Conservation (phyloP, 2,329 filamentous ascomycete genomes). For the Colletotrichum eremochloae region DNA sequence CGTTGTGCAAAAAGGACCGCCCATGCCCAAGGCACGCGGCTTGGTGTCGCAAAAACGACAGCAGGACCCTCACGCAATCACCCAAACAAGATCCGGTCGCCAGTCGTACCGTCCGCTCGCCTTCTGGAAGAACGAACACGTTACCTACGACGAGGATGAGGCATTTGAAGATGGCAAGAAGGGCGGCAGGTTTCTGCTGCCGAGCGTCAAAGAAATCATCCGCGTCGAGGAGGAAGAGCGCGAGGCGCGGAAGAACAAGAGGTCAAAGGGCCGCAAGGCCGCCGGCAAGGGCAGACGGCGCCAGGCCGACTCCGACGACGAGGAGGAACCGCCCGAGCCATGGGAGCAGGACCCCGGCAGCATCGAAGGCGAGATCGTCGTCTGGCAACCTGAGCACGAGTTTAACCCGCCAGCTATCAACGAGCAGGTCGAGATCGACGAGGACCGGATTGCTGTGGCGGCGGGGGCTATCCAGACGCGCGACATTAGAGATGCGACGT, state of each 20-base stretch:
- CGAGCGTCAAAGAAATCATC: slow-evolving; percentile 82
- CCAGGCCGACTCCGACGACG: slow-evolving; percentile 60
- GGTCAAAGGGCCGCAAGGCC: slow-evolving; percentile 46
- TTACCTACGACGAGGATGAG: slow-evolving; percentile 76
- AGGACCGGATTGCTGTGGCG: slow-evolving; percentile 70
- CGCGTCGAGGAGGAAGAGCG: slow-evolving; percentile 75
- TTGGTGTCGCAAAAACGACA: slow-evolving; percentile 66
- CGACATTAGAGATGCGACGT: slow-evolving; percentile 75
- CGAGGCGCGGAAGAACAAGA: slow-evolving; percentile 43
- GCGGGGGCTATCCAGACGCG: slow-evolving; percentile 68
- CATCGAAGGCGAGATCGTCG: slow-evolving; percentile 72
- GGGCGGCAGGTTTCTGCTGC: slow-evolving; percentile 67
- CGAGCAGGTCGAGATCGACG: slow-evolving; percentile 66
- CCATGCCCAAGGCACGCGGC: slow-evolving; percentile 67
- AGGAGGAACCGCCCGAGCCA: slow-evolving; percentile 68
- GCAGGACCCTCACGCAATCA: slow-evolving; percentile 63
- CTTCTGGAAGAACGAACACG: slow-evolving; percentile 88
- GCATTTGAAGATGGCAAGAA: slow-evolving; percentile 56
- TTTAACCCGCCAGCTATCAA: slow-evolving; percentile 61
- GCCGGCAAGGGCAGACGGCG: slow-evolving; percentile 48
- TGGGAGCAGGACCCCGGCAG: slow-evolving; percentile 79
- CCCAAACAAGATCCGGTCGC: slow-evolving; percentile 80
- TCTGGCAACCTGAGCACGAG: slow-evolving; percentile 73
- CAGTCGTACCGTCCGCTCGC: slow-evolving; percentile 83
- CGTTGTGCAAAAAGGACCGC: slow-evolving; percentile 65